Base-by-base conservation (phyloP, 257 asterid genomes). In the Penstemon barbatus region DNA sequence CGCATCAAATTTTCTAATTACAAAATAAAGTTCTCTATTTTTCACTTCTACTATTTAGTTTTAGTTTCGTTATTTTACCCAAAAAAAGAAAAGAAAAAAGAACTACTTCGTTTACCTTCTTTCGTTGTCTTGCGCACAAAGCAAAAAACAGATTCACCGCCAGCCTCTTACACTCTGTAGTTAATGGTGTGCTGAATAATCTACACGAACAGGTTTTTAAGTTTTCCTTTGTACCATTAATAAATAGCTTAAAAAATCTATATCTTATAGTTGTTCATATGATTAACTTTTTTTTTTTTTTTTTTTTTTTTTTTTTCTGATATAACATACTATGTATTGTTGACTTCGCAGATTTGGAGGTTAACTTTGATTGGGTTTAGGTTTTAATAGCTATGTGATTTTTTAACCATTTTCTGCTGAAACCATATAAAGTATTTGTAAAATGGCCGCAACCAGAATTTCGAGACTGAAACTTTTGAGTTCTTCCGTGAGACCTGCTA, bases 381-480 rank as follows among this genome's bases (percentile, higher is more conserved):
- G 46, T n/a, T 74, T 57, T 13, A 56, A 11, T 12, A 36, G 36
- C 42, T 15, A 65, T 66, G n/a, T 57, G 48, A 42, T 42, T 58
- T 11, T n/a, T 50, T 38, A 48, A 7, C 50, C 4, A 61, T 15
- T 7, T 50, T 73, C 60, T n/a, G 77, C n/a, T 44, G 51, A 3
- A 70, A 15, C 33, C 33, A 65, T 48, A 11, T 5, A 4, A 25
- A 57, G 54, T 75, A 72, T 71, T 74, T 69, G 82, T 7, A 18
- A 50, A 74, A 75, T 80, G 83, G 78, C 83, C 78, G 73, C 81
- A 61, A 59, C 57, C 71, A 83, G 85, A 68, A 64, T 82, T 77
- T 70, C 80, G 57, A 41, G 79, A 63, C 38, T 77, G 66, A 77
- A 69, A 66, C 72, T 53, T 9, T 51, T 77, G 10, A 37, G 65